A percentile compares a stretch with the other conserved stretches of the same genome.
Conservation (phyloP, 768 basidiomycete genomes). For the Boletus vermiculosoides region DNA sequence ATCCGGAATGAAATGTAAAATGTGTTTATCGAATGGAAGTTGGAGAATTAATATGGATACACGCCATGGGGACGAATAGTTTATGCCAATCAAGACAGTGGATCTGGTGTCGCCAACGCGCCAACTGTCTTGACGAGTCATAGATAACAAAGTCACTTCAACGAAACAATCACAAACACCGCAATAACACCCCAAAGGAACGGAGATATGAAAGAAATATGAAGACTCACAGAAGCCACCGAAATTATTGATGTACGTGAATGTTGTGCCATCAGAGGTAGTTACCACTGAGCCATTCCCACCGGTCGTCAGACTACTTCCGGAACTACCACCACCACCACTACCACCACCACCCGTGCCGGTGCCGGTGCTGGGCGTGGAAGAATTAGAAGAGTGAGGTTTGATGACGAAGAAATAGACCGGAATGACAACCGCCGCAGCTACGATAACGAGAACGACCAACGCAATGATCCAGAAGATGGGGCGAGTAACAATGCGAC, state of each 20-base stretch:
- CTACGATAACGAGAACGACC: constrained; percentile 29
- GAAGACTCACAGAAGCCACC: constrained; percentile 64
- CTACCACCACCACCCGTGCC: not conserved
- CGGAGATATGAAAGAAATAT: not conserved
- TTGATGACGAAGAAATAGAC: constrained; percentile 35
- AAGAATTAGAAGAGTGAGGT: constrained; percentile 12
- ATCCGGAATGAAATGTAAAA: not conserved
- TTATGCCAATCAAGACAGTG: not conserved
- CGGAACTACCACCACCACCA: constrained; percentile 1
- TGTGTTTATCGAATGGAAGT: not conserved
- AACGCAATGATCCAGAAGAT: constrained; percentile 31
- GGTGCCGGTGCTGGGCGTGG: not conserved
- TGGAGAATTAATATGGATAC: not conserved
- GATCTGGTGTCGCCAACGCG: not conserved
- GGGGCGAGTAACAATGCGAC: constrained; percentile 19
- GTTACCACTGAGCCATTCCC: constrained; percentile 68
- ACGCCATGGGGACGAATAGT: not conserved
- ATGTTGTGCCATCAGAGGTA: constrained; percentile 63
- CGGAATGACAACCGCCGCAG: constrained; percentile 43
- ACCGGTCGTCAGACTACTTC: constrained; percentile 39
- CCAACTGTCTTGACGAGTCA: not conserved
- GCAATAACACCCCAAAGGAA: not conserved
- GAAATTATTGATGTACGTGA: constrained; percentile 76
- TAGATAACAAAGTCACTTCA: not conserved
- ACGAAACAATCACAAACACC: not conserved